Evolutionary conservation across 2,329 filamentous ascomycete genomes (phyloP), one percentile per base, ranked within the genome.

Genomic region (Fusarium pseudonygamai): DNA sequence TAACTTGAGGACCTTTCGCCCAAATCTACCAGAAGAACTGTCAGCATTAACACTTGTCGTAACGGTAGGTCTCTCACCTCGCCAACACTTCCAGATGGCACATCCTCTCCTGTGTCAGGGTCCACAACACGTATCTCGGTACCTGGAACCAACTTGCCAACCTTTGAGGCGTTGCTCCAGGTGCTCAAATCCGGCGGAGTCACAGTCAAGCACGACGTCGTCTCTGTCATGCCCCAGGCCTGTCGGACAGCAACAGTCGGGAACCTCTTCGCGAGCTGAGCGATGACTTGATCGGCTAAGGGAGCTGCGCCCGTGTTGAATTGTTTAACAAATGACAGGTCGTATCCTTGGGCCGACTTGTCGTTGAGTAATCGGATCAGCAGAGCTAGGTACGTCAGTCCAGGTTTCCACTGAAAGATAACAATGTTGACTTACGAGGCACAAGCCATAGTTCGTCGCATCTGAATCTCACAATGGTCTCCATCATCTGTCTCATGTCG

Each of bases 341-440:
- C 53, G 16, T 56, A 56, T 11, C 37, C 56, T 12, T 43, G 53
- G 18, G 37, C 53, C 3, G 28, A 5, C 12, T 30, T 28, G 0
- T 56, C 53, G 7, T 56, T 56, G 2, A 56, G 6, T 0, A 43
- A 8, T 1, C 53, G 37, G 16, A 56, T 56, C 3, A 56, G 8
- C 3, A 56, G 26, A 32, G 53, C 53, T 56, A 0, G 6, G 2
- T 0, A 4, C 6, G 28, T 56, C 4, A 56, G 28, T 43, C 12
- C 5, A 6, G 2, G 1, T n/a, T n/a, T n/a, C n/a, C n/a, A n/a
- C n/a, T 10, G 4, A 24, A 1, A 6, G 3, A 30, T 5, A 5
- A 7, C 0, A 28, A 7, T 6, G 22, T 0, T 1, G 1, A 6
- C 53, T 56, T 42, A 56, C 53, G 53, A 14, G 53, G 53, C 2